Conservation (phyloP, 106 monocot species). For the Dioscorea alata region DNA sequence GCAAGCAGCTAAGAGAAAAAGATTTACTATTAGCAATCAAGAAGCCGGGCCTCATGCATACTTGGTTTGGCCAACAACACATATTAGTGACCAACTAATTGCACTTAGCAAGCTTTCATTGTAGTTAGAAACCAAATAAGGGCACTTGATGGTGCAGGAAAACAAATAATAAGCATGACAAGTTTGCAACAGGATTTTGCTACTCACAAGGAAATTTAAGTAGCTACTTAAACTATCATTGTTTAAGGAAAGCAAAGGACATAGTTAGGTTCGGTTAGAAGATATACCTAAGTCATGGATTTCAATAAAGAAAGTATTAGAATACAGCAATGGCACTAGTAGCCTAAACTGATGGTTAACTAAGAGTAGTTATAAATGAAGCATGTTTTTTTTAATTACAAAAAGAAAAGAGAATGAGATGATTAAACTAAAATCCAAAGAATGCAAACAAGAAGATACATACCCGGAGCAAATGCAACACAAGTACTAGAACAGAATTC, state of each 20-base stretch:
- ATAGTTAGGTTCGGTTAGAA: too few relatives aligned
- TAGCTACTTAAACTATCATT: too few relatives aligned
- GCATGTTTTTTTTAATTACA: too few relatives aligned
- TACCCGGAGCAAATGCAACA: constrained; percentile 75
- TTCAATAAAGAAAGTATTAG: not conserved
- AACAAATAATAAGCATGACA: too few relatives aligned
- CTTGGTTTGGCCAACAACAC: not conserved
- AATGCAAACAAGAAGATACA: constrained; percentile 5
- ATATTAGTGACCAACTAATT: not conserved
- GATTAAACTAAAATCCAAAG: not conserved
- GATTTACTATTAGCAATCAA: not conserved
- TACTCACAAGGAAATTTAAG: too few relatives aligned
- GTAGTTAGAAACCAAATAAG: too few relatives aligned
- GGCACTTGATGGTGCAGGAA: too few relatives aligned
- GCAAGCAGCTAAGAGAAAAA: constrained; percentile 50
- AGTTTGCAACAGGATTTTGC: too few relatives aligned
- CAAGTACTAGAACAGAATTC: constrained; percentile 61
- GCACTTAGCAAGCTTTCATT: too few relatives aligned
- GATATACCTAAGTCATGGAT: not conserved
- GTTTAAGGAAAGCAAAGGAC: too few relatives aligned
- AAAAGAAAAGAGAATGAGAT: not conserved
- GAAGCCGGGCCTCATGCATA: not conserved
- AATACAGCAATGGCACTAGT: not conserved
- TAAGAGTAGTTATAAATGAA: too few relatives aligned
- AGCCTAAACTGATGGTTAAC: too few relatives aligned